These are phyloP conservation scores for Lichtheimia ornata DNA, from an alignment of 371 early-diverging fungal species.

Conservation along the genomic window DNA sequence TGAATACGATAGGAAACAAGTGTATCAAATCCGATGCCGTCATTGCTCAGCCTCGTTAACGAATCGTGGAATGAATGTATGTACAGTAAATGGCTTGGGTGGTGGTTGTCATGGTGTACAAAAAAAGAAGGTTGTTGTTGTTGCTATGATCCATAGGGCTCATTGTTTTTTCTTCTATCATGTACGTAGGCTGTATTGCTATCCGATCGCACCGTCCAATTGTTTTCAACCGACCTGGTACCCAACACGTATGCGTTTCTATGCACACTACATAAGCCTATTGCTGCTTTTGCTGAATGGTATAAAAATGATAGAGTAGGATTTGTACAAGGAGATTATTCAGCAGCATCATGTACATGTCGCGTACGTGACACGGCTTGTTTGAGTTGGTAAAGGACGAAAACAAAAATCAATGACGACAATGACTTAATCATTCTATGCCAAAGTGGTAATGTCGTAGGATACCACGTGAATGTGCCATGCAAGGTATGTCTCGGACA, in stretches of 20 bases:
- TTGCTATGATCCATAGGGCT: neutral
- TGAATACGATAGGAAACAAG: slow-evolving; percentile 39
- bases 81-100: slow-evolving; percentile 17
- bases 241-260: slow-evolving; percentile 39
- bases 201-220: slow-evolving; percentile 33
- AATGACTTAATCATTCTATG: neutral
- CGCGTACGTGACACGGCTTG: slow-evolving; percentile 45
- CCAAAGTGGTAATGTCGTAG: slow-evolving; percentile 42
- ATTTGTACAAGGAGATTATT: slow-evolving; percentile 44
- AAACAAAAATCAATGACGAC: neutral
- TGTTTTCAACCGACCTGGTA: slow-evolving; percentile 43
- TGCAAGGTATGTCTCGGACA: slow-evolving; percentile 40
- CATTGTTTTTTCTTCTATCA: neutral
- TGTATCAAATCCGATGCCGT: slow-evolving; percentile 38
- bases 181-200: slow-evolving; percentile 44
- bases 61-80: slow-evolving; percentile 47
- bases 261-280: too few relatives aligned
- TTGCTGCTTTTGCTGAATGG: too few relatives aligned
- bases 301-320: slow-evolving; percentile 20
- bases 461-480: slow-evolving; percentile 48
- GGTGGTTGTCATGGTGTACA: neutral
- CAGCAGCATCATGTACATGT: slow-evolving; percentile 39
- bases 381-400: slow-evolving; percentile 28
- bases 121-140: neutral
- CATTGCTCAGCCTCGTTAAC: slow-evolving; percentile 30